A percentile compares a stretch with the other conserved stretches of the same genome.
phyloP scores from a whole-genome alignment of 495 filamentous ascomycete genomes.

The Sabuloglossum arenarium region DNA sequence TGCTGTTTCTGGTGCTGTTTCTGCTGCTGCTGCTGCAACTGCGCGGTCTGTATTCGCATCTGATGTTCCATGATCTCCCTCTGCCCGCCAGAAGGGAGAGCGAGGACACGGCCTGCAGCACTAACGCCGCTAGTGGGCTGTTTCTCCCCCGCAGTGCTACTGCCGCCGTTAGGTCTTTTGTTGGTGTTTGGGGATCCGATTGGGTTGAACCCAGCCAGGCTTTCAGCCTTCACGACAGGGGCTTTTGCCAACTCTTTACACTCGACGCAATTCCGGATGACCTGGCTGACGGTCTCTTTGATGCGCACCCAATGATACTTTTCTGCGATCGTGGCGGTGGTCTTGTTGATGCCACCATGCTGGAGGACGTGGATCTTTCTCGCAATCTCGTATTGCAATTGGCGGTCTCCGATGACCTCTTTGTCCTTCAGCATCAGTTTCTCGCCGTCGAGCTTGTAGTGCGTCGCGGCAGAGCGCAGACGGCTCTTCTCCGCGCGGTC shows the following conservation, averaged over 20 bases:
- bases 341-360: slow-evolving; percentile 98
- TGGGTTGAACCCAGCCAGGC: neutral
- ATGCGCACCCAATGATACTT: slow-evolving; percentile 97
- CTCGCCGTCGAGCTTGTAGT: slow-evolving; percentile 75
- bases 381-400: slow-evolving; percentile 82
- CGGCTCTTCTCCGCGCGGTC: slow-evolving; percentile 93
- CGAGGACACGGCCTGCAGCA: neutral
- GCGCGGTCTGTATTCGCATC: neutral
- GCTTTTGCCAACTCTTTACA: slow-evolving; percentile 65
- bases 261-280: slow-evolving; percentile 78
- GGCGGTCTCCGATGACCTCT: slow-evolving; percentile 82
- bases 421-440: slow-evolving; percentile 93
- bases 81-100: neutral
- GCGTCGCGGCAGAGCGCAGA: slow-evolving; percentile 77
- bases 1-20: neutral
- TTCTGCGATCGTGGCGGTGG: slow-evolving; percentile 81
- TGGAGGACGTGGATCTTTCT: slow-evolving; percentile 46
- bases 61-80: neutral
- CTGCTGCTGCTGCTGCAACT: neutral
- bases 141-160: neutral
- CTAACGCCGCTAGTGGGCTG: neutral
- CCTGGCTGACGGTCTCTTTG: slow-evolving; percentile 88
- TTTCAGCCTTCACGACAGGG: slow-evolving; percentile 15
- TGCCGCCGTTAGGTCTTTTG: neutral
- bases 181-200: neutral